Conservation (phyloP, 2,329 filamentous ascomycete species). For the Fusarium albidum region DNA sequence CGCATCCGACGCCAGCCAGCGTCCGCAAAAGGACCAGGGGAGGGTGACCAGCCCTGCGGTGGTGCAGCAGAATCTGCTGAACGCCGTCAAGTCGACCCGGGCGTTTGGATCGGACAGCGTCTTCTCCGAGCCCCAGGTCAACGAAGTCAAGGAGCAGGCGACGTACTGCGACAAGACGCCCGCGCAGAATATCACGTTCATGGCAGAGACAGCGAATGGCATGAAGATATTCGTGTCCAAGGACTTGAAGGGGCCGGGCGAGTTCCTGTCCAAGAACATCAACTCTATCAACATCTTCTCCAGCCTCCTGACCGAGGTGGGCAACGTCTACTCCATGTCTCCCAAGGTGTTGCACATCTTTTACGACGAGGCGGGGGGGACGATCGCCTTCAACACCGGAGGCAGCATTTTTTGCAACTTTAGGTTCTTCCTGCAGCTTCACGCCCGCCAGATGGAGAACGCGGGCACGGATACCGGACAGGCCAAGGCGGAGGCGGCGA, state of each 20-base stretch:
- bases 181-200: constrained; percentile 75
- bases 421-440: constrained; percentile 83
- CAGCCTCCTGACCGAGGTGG: constrained; percentile 72
- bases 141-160: constrained; percentile 79
- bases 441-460: constrained; percentile 60
- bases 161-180: constrained; percentile 86
- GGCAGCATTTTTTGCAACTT: constrained; percentile 96
- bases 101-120: constrained; percentile 77
- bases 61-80: constrained; percentile 75
- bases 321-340: constrained; percentile 75
- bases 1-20: constrained; percentile 20
- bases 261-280: constrained; percentile 70
- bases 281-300: constrained; percentile 74
- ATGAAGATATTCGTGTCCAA: constrained; percentile 78
- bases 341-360: constrained; percentile 82
- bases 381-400: constrained; percentile 90
- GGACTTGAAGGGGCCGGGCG: constrained; percentile 53
- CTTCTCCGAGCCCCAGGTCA: constrained; percentile 76
- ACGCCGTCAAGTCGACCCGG: constrained; percentile 80
- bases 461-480: constrained; percentile 46
- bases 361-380: constrained; percentile 79
- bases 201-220: constrained; percentile 73
- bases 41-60: constrained; percentile 67
- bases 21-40: constrained; percentile 52
- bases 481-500: constrained; percentile 72